Percentiles rank a stretch among this genome's conserved stretches.
Conservation (phyloP, 768 basidiomycete species). For the Pisolithus albus region DNA sequence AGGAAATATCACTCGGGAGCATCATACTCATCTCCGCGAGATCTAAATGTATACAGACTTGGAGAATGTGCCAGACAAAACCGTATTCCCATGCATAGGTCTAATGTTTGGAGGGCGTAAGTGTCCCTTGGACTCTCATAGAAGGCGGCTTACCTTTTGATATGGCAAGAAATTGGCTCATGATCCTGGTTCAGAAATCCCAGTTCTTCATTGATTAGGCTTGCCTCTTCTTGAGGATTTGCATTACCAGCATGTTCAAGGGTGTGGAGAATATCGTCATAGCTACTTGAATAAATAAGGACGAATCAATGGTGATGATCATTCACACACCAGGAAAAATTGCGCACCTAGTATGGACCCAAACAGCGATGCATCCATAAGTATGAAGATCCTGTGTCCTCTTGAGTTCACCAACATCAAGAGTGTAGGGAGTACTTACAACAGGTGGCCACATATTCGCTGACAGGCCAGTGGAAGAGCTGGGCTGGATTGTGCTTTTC, state of each 20-base stretch:
- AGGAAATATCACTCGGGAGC: too few species aligned
- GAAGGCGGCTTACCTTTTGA: constrained; percentile 54
- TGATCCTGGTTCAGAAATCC: constrained; percentile 74
- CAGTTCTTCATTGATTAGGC: constrained; percentile 90
- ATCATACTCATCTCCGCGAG: constrained; percentile 56
- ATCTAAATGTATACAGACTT: constrained; percentile 77
- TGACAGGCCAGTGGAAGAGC: too few species aligned
- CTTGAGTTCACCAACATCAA: too few species aligned
- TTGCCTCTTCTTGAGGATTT: constrained; percentile 67
- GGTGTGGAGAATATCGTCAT: constrained; percentile 81
- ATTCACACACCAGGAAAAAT: too few species aligned
- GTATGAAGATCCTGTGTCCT: too few species aligned
- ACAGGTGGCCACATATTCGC: too few species aligned
- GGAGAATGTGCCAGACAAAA: constrained; percentile 72
- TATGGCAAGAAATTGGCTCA: constrained; percentile 91
- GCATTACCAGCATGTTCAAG: constrained; percentile 65
- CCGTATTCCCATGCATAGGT: constrained; percentile 94
- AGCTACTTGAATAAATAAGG: constrained; percentile 81
- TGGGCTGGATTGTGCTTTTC: too few species aligned
- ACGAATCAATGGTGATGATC: constrained; percentile 56
- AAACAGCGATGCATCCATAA: too few species aligned
- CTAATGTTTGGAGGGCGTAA: constrained; percentile 55
- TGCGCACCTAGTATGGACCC: too few species aligned
- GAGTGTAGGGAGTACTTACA: too few species aligned
- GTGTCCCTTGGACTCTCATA: neutral